Evolutionary conservation across 116 monocot species (phyloP).

Genomic region (Trichopus zeylanicus): DNA sequence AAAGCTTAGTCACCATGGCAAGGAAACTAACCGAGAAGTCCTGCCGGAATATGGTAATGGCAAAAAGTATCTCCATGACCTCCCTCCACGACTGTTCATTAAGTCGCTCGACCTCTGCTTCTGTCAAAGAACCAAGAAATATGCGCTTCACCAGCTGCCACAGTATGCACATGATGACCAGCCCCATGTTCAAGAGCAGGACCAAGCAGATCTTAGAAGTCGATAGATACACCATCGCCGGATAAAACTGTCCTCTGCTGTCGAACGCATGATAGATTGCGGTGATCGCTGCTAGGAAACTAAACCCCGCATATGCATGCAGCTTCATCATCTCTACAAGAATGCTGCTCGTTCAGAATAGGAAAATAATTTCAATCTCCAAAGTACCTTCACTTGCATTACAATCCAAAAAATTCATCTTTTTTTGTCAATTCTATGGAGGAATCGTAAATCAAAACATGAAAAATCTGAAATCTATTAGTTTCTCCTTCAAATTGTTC

Average conservation of each 20-base stretch:
- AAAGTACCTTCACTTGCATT: no score
- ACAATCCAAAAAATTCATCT: no score
- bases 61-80: conserved; percentile 82
- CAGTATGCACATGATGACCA: conserved; percentile 67
- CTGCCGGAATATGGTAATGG: conserved; percentile 74
- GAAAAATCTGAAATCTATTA: no score
- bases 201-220: conserved; percentile 82
- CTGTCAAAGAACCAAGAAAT: conserved; percentile 76
- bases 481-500: no score
- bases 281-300: conserved; percentile 52
- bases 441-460: no score
- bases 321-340: conserved; percentile 40
- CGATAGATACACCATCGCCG: conserved; percentile 72
- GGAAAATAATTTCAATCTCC: no score
- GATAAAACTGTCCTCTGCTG: conserved; percentile 82
- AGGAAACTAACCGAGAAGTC: conserved; percentile 73
- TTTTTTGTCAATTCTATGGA: no score
- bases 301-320: conserved; percentile 55
- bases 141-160: conserved; percentile 73
- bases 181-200: conserved; percentile 71
- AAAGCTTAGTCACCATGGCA: conserved; percentile 63
- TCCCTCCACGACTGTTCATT: conserved; percentile 90
- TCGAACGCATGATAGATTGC: conserved; percentile 83
- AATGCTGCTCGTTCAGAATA: no score
- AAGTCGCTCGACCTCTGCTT: conserved; percentile 79